These are phyloP conservation scores for Leccinum fuscescens DNA, from an alignment of 1,284 basidiomycete species.

Conservation along the genomic window DNA sequence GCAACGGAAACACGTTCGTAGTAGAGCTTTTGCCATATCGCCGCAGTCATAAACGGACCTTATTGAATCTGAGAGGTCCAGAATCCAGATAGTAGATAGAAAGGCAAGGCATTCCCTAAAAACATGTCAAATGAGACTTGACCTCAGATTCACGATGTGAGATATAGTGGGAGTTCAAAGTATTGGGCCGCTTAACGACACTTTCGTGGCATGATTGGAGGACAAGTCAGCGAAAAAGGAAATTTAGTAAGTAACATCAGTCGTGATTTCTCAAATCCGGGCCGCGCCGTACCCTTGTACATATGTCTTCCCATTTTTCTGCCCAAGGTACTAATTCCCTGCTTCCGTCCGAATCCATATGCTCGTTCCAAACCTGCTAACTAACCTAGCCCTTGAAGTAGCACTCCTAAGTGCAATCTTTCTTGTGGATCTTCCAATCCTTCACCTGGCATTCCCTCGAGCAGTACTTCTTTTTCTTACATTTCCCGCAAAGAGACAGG, in stretches of 20 bases:
- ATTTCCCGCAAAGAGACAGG: slow-evolving; percentile 34
- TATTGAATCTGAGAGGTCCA: not conserved
- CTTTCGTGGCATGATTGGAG: too few relatives aligned
- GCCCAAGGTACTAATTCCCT: not conserved
- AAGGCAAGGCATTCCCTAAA: not conserved
- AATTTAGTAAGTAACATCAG: too few relatives aligned
- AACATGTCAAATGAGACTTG: not conserved
- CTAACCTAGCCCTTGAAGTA: not conserved
- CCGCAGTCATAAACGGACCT: not conserved
- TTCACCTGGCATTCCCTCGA: slow-evolving; percentile 42
- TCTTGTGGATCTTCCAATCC: slow-evolving; percentile 47
- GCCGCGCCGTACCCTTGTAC: too few relatives aligned
- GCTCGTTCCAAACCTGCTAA: not conserved
- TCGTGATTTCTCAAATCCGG: too few relatives aligned
- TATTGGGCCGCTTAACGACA: not conserved
- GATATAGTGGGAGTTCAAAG: not conserved
- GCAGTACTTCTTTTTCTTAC: slow-evolving; percentile 42
- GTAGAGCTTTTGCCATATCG: not conserved
- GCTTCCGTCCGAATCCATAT: not conserved
- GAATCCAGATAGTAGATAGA: not conserved
- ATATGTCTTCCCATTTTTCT: too few relatives aligned
- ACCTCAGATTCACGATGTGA: not conserved
- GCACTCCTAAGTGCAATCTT: slow-evolving; percentile 12
- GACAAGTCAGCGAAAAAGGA: too few relatives aligned
- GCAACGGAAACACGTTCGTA: not conserved